Base-by-base conservation (phyloP, 106 monocot genomes). In the Dioscorea dumetorum region DNA sequence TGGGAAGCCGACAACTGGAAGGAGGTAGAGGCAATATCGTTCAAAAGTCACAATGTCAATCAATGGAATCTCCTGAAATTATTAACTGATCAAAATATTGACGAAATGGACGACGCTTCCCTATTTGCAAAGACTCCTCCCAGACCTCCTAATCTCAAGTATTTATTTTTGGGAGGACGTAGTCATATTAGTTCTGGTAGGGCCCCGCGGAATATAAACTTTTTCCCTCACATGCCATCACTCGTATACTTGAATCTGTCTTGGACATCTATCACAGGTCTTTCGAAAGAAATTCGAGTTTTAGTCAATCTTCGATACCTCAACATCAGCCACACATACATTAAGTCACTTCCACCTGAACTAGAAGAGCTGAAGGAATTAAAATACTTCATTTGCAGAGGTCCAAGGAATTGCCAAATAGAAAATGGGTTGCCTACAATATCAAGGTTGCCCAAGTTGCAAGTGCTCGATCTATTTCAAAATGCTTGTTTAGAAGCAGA, bases 201-300 rank as follows among this genome's bases (percentile, higher is more conserved):
- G 23, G 12, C 33, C 13, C 3, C 33, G 19, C 48, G 17, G 19
- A 28, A 1, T 28, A 3, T 28, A 28, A 28, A 28, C 5, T 60
- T 59, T 16, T 58, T 76, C 19, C 2, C 7, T 8, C 6, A 19
- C 10, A 63, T 73, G 56, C 34, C n/a, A 1, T 14, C 19, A 3
- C 65, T 77, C 11, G 64, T 33, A 1, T 67, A 73, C n/a, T n/a
- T 82, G 14, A 73, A 82, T 41, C 22, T 82, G 4, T 82, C 82
- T 0, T 2, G 34, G 12, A 69, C 48, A 5, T 6, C 5, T 0
- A 4, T 82, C 0, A 19, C 49, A 14, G 51, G 12, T 1, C 49
- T 82, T 33, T 77, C 82, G 1, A 7, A 12, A 4, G 67, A 64
- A 3, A 41, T 82, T 33, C 50, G 58, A 6, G 15, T 33, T 8